Conservation (phyloP, 495 filamentous ascomycete genomes). For the Usnea hakonensis region DNA sequence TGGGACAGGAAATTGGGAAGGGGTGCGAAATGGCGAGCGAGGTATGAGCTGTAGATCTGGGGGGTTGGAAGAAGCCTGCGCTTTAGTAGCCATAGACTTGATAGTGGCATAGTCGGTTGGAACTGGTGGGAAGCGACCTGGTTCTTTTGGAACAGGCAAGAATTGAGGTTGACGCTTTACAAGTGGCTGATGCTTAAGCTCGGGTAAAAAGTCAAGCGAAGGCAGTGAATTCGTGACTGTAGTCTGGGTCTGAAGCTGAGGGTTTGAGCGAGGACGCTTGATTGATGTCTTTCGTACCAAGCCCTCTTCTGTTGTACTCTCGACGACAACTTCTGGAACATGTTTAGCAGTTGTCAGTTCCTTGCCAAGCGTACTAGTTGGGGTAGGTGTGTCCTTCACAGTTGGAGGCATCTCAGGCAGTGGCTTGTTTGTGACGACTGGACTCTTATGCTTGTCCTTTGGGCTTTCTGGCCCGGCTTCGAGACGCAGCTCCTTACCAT, state of each 20-base stretch:
- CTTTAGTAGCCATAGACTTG: conserved; percentile 12
- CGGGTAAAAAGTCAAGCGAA: conserved; percentile 23
- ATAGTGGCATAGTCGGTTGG: conserved; percentile 13
- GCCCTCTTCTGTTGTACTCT: conserved; percentile 18
- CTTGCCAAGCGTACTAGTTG: too few relatives aligned
- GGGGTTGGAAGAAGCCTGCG: conserved; percentile 3
- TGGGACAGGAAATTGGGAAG: conserved; percentile 13
- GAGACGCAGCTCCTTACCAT: background rate
- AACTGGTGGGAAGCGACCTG: conserved; percentile 6
- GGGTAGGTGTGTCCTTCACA: background rate
- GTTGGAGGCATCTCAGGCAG: background rate
- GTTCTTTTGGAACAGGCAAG: background rate
- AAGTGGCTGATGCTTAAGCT: conserved; percentile 27
- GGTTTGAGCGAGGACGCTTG: conserved; percentile 25
- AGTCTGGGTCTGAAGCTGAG: conserved; percentile 20
- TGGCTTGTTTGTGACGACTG: background rate
- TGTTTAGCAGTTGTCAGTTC: background rate
- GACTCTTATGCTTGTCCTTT: background rate
- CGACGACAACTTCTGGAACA: conserved; percentile 16
- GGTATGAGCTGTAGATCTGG: conserved; percentile 19
- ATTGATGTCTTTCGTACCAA: conserved; percentile 22
- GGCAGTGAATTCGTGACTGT: conserved; percentile 17
- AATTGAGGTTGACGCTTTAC: conserved; percentile 16
- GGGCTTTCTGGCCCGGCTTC: background rate
- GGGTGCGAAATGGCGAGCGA: conserved; percentile 18